These are phyloP conservation scores for Ceratocystis ficicola DNA, from an alignment of 2,329 filamentous ascomycete genomes.

Conservation along the genomic window DNA sequence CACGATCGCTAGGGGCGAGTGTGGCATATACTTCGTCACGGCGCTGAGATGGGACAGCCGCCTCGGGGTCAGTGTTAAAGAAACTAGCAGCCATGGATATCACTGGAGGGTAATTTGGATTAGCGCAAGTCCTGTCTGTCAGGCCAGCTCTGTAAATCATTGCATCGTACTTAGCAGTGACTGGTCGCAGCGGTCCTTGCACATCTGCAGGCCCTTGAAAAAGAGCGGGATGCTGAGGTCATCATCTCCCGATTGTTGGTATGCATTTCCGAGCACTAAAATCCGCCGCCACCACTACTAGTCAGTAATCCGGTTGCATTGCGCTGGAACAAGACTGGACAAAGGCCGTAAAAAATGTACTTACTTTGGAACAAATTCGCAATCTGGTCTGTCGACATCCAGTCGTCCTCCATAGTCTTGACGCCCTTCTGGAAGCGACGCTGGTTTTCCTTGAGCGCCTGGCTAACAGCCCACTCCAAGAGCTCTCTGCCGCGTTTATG, in stretches of 20 bases:
- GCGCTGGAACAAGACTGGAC: not conserved
- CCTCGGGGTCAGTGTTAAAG: slow-evolving; percentile 18
- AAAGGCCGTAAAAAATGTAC: slow-evolving; percentile 16
- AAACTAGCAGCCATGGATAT: slow-evolving; percentile 19
- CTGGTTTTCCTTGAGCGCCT: slow-evolving; percentile 60
- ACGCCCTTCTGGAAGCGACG: slow-evolving; percentile 54
- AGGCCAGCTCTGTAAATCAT: not conserved
- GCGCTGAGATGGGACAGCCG: not conserved
- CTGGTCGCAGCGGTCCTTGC: slow-evolving; percentile 57
- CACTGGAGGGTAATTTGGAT: slow-evolving; percentile 9
- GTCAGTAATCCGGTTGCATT: slow-evolving; percentile 25
- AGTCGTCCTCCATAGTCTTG: slow-evolving; percentile 57
- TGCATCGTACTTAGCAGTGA: slow-evolving; percentile 55
- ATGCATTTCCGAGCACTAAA: slow-evolving; percentile 60
- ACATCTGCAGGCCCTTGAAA: slow-evolving; percentile 67
- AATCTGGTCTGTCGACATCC: slow-evolving; percentile 58
- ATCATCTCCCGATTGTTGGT: slow-evolving; percentile 37
- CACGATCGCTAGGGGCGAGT: slow-evolving; percentile 15
- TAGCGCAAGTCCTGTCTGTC: not conserved
- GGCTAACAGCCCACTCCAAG: slow-evolving; percentile 71
- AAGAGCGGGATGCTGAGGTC: slow-evolving; percentile 54
- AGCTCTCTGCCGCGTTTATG: slow-evolving; percentile 53
- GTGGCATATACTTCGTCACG: slow-evolving; percentile 15
- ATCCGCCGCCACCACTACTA: not conserved
- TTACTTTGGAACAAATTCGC: slow-evolving; percentile 61